A percentile compares a stretch with the other conserved stretches of the same genome.
Evolutionary conservation across 2,329 filamentous ascomycete genomes (phyloP).

Genomic region (Fusarium anthophilum): DNA sequence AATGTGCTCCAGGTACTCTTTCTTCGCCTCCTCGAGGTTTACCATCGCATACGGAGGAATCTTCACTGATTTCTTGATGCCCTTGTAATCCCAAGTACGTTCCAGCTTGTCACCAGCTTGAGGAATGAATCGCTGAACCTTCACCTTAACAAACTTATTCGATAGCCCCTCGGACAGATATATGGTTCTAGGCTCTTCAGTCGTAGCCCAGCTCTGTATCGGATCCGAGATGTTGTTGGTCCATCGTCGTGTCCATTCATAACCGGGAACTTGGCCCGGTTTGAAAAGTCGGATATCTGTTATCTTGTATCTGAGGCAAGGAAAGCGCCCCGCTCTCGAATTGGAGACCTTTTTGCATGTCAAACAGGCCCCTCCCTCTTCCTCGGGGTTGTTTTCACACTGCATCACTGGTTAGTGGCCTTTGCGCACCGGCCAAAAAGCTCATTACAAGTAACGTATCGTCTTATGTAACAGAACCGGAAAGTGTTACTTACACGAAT

Average conservation of each 20-base stretch:
- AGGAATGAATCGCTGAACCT: constrained; percentile 64
- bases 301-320: constrained; percentile 69
- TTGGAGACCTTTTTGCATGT: constrained; percentile 63
- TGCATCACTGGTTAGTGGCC: constrained; percentile 42
- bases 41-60: constrained; percentile 67
- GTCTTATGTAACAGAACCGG: background rate
- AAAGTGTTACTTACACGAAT: constrained; percentile 61
- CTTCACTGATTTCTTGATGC: constrained; percentile 56
- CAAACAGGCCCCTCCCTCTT: constrained; percentile 59
- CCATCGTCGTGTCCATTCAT: constrained; percentile 69
- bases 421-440: background rate
- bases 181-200: constrained; percentile 59
- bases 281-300: constrained; percentile 67
- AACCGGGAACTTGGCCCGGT: constrained; percentile 65
- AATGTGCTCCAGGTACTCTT: constrained; percentile 62
- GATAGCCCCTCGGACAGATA: constrained; percentile 65
- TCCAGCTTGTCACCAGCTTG: constrained; percentile 64
- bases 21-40: constrained; percentile 61
- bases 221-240: constrained; percentile 63
- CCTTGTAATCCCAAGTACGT: constrained; percentile 62
- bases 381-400: constrained; percentile 62
- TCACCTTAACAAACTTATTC: constrained; percentile 56
- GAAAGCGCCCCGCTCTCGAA: constrained; percentile 62
- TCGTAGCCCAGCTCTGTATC: constrained; percentile 65
- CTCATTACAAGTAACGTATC: background rate